These are phyloP conservation scores for Fallopia convolvulus DNA, from an alignment of 148 eudicot species.

Conservation along the genomic window DNA sequence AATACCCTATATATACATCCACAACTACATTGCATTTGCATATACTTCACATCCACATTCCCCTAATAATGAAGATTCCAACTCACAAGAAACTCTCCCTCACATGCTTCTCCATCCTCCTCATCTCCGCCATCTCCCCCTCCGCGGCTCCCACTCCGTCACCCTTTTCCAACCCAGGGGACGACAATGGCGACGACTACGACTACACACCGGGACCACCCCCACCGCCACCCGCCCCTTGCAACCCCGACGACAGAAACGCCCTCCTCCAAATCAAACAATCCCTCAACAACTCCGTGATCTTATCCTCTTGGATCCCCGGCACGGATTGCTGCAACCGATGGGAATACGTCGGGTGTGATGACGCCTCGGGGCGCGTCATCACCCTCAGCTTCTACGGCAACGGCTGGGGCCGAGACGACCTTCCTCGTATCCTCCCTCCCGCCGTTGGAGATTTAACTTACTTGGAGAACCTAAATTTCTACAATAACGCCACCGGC, in stretches of 20 bases:
- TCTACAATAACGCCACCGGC: constrained; percentile 37
- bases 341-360: constrained; percentile 34
- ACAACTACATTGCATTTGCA: background rate
- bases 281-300: constrained; percentile 14
- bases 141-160: constrained; percentile 11
- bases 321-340: constrained; percentile 28
- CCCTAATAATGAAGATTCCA: background rate
- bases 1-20: background rate
- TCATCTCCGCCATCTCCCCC: constrained; percentile 15
- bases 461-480: constrained; percentile 21
- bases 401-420: background rate
- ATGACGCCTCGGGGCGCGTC: constrained; percentile 27
- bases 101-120: constrained; percentile 7
- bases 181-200: background rate
- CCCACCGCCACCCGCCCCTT: constrained; percentile 10
- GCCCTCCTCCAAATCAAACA: constrained; percentile 33
- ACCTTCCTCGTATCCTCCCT: constrained; percentile 35
- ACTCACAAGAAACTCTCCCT: background rate
- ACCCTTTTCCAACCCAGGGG: background rate
- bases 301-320: constrained; percentile 32
- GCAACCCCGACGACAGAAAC: constrained; percentile 32
- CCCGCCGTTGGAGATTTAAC: constrained; percentile 27
- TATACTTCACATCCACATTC: background rate
- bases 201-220: constrained; percentile 2
- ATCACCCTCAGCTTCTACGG: constrained; percentile 23